phyloP scores from a whole-genome alignment of 352 stramenopile species.

The Thalassiosira gravida region DNA sequence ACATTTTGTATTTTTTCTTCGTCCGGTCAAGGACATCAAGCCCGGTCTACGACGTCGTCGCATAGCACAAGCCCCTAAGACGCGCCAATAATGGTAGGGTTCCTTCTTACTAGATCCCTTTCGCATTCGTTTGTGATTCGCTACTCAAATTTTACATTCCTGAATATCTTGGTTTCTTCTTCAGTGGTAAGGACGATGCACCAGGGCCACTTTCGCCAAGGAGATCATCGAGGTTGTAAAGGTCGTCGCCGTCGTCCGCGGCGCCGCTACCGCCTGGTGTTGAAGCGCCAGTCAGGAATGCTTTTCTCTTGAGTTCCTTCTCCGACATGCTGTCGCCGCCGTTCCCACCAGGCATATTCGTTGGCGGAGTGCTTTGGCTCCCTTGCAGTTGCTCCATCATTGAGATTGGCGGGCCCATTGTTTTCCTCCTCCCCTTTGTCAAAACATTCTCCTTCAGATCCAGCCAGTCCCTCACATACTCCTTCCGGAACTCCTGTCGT shows the following conservation, averaged over 20 bases:
- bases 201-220: no score
- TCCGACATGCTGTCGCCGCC: slow-evolving; percentile 2
- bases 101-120: no score
- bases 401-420: no score
- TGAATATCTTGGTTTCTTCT: slow-evolving; percentile 48
- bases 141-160: slow-evolving; percentile 33
- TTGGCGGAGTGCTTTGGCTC: no score
- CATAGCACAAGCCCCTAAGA: no score
- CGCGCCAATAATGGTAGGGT: no score
- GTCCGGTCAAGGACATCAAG: no score
- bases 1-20: no score
- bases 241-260: slow-evolving; percentile 45
- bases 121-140: no score
- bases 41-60: no score
- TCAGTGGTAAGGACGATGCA: slow-evolving; percentile 23
- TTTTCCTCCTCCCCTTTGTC: slow-evolving; percentile 48
- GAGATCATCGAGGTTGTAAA: slow-evolving; percentile 64
- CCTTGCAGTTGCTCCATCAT: background rate
- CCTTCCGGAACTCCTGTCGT: slow-evolving; percentile 62
- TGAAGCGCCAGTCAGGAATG: slow-evolving; percentile 43
- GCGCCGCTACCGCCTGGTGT: no score
- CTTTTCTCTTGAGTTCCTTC: slow-evolving; percentile 61
- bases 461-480: slow-evolving; percentile 82
- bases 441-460: slow-evolving; percentile 72
- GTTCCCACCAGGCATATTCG: no score